Base-by-base conservation (phyloP, 441 rosid species). In the Populus tomentosa region DNA sequence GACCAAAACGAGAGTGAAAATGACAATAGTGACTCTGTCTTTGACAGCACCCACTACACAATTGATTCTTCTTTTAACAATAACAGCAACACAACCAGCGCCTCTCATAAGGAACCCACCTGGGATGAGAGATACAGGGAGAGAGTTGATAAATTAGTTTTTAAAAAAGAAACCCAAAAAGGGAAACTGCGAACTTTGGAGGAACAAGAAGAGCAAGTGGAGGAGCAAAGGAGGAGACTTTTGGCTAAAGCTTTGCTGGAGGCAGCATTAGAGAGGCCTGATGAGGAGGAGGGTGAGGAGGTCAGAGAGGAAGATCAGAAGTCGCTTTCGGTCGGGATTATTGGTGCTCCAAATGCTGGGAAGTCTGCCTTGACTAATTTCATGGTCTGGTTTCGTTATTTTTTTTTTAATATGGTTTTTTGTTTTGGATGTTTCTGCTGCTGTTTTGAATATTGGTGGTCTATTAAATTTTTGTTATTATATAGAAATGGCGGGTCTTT, bases 311-410 rank as follows among this genome's bases (percentile, higher is more conserved):
- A 95, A 82, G 93, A 95, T 75, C 98, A 95, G 90, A 94, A 88
- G 85, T 95, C 99, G 2, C 84, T 95, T 69, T 85, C 93, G 11
- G 97, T 95, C 18, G 99, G 99, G n/a, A 89, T 95, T 63, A 89
- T 95, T 38, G 99, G 99, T 0, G 95, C 98, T 8, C 98, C 99
- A 4, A 95, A 95, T 84, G 97, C 99, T 0, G 97, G 98, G 38
- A 95, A 95, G 76, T 95, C 99, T 0, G 86, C 98, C 14, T 80
- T 95, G 65, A 95, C 97, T 70, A 95, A 95, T 84, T 87, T 67
- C 75, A 81, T 95, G 97, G 97, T 95, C 79, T 30, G 93, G 10
- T 38, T 72, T 50, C 75, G 90, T 30, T 59, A n/a, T n/a, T n/a
- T n/a, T n/a, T n/a, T 67, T 24, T 59, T 24, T 8, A 16, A 10